Base-by-base conservation (phyloP, 139 green algal species). In the Chlamydomonas schloesseri region DNA sequence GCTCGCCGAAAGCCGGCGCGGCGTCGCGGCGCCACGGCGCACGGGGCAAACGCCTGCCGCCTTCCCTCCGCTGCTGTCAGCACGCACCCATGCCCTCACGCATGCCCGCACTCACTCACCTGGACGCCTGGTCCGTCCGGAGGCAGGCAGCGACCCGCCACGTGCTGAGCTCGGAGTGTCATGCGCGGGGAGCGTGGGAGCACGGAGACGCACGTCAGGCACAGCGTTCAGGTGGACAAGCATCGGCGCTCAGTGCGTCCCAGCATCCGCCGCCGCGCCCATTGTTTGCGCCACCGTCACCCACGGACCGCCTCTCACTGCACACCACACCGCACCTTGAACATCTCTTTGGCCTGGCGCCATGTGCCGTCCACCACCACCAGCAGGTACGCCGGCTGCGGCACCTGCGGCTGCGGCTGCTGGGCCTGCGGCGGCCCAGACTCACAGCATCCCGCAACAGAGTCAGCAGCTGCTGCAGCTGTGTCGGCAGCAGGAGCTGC, bases 351-450 rank as follows among this genome's bases (percentile, higher is more conserved):
- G 13, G 89, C 91, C 42, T 93, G 88, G 9, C 78, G 73, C 91
- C 91, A 94, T 29, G 91, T 94, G 73, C 89, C 89, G 46, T 94
- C 91, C 4, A 94, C 75, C 21, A 88, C 84, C 37, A 93, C 18
- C 79, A 94, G 87, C 24, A 85, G 55, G 50, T 93, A 93, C 0
- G 85, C 65, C 0, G 79, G 79, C 65, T 47, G 23, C 69, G 69
- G 23, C 70, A 74, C 13, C 69, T 46, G 10, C 67, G n/a, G 29
- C 67, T 72, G 67, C 29, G 11, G 67, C 29, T 42, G n/a, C 10
- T 42, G 13, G 9, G 53, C 13, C 20, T 24, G 2, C 20, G 20
- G 18, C 55, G 55, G 9, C 55, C 55, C 55, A 23, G 55, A 13
- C 53, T 58, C 53, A 58, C 13, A 15, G 53, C 13, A 15, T 58